Evolutionary conservation across 805 yeast genomes (phyloP).

Genomic region (Clavispora asparagi): DNA sequence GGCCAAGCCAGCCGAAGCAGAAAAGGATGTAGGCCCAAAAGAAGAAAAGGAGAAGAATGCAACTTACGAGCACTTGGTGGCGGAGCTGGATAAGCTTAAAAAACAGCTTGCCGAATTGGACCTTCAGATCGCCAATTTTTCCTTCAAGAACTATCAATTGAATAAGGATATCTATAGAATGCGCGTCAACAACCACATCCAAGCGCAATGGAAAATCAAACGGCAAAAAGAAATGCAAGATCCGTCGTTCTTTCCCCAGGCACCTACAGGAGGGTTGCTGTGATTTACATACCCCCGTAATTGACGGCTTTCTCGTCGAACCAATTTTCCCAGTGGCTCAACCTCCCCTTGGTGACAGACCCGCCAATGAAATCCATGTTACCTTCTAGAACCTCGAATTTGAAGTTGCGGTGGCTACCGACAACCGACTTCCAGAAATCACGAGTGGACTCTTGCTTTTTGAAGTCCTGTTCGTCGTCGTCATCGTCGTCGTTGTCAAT

Average conservation of each 20-base stretch:
- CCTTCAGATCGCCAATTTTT: constrained; percentile 20
- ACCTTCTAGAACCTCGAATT: constrained; percentile 67
- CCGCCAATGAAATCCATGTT: constrained; percentile 69
- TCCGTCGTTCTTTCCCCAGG: constrained; percentile 38
- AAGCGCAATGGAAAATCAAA: constrained; percentile 26
- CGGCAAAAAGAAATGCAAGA: constrained; percentile 25
- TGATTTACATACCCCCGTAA: constrained; percentile 16
- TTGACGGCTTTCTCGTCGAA: constrained; percentile 69
- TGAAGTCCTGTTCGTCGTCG: constrained; percentile 21
- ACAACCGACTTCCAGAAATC: constrained; percentile 41
- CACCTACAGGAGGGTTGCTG: neutral
- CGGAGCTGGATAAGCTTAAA: constrained; percentile 11
- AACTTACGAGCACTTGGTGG: constrained; percentile 17
- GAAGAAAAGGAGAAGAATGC: constrained; percentile 4
- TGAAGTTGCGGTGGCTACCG: constrained; percentile 40
- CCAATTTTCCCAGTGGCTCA: constrained; percentile 71
- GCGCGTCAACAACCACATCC: constrained; percentile 33
- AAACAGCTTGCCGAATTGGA: constrained; percentile 15
- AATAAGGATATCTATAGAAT: constrained; percentile 37
- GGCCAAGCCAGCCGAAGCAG: constrained; percentile 11
- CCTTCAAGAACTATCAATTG: constrained; percentile 35
- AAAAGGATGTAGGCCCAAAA: constrained; percentile 19
- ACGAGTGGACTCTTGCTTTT: constrained; percentile 35
- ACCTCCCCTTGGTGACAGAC: constrained; percentile 54
- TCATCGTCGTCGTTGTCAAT: constrained; percentile 39